Evolutionary conservation across 257 asterid species (phyloP).

Genomic region (Pogostemon cablin): DNA sequence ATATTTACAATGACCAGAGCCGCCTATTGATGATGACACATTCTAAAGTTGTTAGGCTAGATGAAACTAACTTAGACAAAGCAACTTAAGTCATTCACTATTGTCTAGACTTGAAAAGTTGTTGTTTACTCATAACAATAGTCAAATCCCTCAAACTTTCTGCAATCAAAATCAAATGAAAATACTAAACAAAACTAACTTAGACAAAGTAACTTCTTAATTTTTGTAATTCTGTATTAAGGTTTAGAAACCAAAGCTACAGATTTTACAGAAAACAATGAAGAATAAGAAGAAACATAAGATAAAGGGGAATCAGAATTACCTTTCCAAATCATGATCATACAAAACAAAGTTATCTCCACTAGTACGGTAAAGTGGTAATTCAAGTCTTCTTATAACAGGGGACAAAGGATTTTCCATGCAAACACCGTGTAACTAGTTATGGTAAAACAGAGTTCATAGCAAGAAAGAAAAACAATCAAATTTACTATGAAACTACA

Average conservation of each 20-base stretch:
- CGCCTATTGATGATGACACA: too few relatives aligned
- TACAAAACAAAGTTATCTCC: conserved; percentile 90
- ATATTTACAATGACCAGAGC: too few relatives aligned
- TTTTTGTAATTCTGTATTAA: background rate
- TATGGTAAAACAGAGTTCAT: background rate
- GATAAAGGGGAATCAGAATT: conserved; percentile 5
- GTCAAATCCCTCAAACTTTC: background rate
- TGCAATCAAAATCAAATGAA: background rate
- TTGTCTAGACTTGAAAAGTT: too few relatives aligned
- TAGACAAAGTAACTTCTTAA: background rate
- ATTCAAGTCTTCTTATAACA: conserved; percentile 78
- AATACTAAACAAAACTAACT: background rate
- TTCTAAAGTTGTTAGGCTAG: too few relatives aligned
- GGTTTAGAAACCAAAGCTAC: too few relatives aligned
- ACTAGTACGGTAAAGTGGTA: conserved; percentile 91
- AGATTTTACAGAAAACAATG: background rate
- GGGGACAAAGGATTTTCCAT: conserved; percentile 89
- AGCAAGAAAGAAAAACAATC: too few relatives aligned
- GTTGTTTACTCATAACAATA: too few relatives aligned
- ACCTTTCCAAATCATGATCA: conserved; percentile 96
- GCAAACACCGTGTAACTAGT: conserved; percentile 76
- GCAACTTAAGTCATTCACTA: too few relatives aligned
- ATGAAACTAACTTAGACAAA: too few relatives aligned
- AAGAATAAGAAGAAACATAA: conserved; percentile 2
- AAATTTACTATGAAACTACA: conserved; percentile 99